These are phyloP conservation scores for Kluyveromyces dobzhanskii DNA, from an alignment of 805 yeast species.

Conservation along the genomic window DNA sequence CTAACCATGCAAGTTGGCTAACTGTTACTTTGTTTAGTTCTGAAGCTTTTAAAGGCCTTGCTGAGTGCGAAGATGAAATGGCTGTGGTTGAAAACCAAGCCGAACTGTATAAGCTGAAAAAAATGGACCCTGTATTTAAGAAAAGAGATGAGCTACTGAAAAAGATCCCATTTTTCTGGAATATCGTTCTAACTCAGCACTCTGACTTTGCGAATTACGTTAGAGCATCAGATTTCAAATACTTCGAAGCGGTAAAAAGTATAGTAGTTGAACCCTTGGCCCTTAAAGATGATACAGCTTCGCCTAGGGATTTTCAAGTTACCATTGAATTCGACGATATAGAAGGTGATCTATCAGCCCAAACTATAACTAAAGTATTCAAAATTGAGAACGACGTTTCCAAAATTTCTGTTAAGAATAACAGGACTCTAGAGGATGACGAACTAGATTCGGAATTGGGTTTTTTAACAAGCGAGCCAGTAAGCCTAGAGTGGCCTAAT, in stretches of 20 bases:
- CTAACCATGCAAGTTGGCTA: too few relatives aligned
- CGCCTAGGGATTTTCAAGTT: constrained; percentile 51
- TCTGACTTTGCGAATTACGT: constrained; percentile 79
- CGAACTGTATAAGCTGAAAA: constrained; percentile 41
- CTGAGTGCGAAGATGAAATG: constrained; percentile 50
- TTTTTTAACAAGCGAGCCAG: constrained; percentile 45
- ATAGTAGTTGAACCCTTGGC: constrained; percentile 50
- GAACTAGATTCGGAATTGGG: constrained; percentile 47
- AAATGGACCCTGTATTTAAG: constrained; percentile 49
- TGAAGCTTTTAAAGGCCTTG: constrained; percentile 38
- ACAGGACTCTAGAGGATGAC: constrained; percentile 11
- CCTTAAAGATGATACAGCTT: constrained; percentile 26
- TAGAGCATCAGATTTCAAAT: constrained; percentile 67
- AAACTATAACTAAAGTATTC: constrained; percentile 55
- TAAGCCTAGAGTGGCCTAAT: constrained; percentile 59
- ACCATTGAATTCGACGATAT: constrained; percentile 47
- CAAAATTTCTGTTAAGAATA: constrained; percentile 10
- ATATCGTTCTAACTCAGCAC: constrained; percentile 72
- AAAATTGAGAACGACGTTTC: constrained; percentile 28
- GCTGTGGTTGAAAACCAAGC: constrained; percentile 53
- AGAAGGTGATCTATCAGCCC: constrained; percentile 44
- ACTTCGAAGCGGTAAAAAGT: constrained; percentile 57
- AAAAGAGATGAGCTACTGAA: constrained; percentile 45
- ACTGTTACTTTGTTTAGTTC: too few relatives aligned
- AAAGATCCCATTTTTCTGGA: constrained; percentile 76